Evolutionary conservation across 768 basidiomycete genomes (phyloP), one percentile per base, ranked within the genome.

Genomic region (Galerina marginata): DNA sequence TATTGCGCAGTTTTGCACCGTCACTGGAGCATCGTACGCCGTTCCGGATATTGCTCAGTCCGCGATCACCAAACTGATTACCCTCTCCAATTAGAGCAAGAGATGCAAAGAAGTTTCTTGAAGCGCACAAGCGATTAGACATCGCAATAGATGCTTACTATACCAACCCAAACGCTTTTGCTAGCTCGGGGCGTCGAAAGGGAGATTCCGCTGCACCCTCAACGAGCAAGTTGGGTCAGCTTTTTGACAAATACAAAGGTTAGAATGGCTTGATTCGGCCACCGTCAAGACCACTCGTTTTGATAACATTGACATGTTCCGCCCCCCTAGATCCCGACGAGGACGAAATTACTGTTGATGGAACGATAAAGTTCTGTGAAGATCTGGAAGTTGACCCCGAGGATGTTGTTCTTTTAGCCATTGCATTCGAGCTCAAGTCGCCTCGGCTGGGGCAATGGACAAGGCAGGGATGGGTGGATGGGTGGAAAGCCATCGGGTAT

Each of bases 341-440:
- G 6, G 85, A 87, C 33, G 82, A 86, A 55, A 93, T 94, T 63
- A 78, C 81, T 3, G 83, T 93, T 26, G 87, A 94, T 59, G 94
- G 93, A 0, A 95, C 95, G 16, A 86, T 94, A 72, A 81, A 77
- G 69, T 76, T 95, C 47, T 93, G 93, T 62, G 77, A 84, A 65
- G 91, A 91, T 66, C 76, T 93, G 1, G 75, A 69, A 1, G 86
- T 92, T 14, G 78, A 91, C 65, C 90, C 89, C 1, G 92, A 93
- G 63, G 91, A 95, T 66, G 88, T 92, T 23, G 91, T 93, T 7
- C 77, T 96, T 53, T 83, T 96, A 44, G 86, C 90, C 5, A 77
- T 96, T 42, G 94, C 93, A 9, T 92, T 82, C 67, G 91, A 94
- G 67, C 82, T 94, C 25, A 88, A 90, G 69, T 91, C 91, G 4